Evolutionary conservation across 345 rosid species (phyloP).

Genomic region (Salix koriyanagi): DNA sequence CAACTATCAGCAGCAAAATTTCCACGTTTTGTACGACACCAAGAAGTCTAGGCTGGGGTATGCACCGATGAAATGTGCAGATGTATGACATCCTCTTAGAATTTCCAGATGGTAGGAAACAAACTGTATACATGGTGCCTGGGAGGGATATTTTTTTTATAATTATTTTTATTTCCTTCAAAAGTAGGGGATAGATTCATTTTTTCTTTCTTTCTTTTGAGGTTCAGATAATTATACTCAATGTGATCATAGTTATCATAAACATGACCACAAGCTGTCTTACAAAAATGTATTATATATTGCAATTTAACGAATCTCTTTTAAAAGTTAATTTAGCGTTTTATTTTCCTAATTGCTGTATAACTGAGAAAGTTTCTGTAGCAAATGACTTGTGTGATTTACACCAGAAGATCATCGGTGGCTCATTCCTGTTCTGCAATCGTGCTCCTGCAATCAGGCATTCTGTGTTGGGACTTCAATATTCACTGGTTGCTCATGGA

Average conservation of each 20-base stretch:
- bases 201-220: conserved; percentile 4
- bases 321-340: not conserved
- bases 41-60: conserved; percentile 73
- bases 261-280: not conserved
- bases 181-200: conserved; percentile 12
- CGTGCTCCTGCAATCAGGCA: not conserved
- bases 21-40: conserved; percentile 70
- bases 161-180: not conserved
- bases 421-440: not conserved
- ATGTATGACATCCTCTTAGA: conserved; percentile 33
- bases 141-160: conserved; percentile 5
- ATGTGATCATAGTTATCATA: not conserved
- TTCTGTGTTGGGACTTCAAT: not conserved
- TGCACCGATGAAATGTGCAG: conserved; percentile 67
- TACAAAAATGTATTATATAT: conserved; percentile 4
- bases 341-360: not conserved
- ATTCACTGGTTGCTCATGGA: not conserved
- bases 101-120: conserved; percentile 3
- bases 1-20: conserved; percentile 87
- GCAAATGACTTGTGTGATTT: not conserved
- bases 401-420: not conserved
- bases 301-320: not conserved
- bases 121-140: conserved; percentile 25
- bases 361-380: not conserved
- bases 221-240: conserved; percentile 19